These are phyloP conservation scores for Uromyces viciae-fabae DNA, from an alignment of 1,284 basidiomycete genomes.

Conservation along the genomic window DNA sequence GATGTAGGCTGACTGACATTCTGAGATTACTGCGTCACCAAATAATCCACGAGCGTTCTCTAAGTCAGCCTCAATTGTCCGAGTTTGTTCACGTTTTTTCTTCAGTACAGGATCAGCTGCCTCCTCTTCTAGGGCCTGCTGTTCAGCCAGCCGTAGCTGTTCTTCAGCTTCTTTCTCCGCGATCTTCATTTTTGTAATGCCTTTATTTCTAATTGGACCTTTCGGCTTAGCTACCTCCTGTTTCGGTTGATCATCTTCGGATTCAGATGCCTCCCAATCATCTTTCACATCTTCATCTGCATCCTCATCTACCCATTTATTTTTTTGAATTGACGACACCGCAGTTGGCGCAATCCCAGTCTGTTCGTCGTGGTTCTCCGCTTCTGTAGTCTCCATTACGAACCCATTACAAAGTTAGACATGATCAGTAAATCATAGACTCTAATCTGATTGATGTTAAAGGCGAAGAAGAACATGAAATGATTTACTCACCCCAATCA, in stretches of 20 bases:
- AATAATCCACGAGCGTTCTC: slow-evolving; percentile 43
- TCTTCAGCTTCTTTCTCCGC: slow-evolving; percentile 43
- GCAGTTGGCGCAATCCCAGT: background rate
- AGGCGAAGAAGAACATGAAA: background rate
- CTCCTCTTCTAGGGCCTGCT: slow-evolving; percentile 13
- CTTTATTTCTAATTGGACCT: slow-evolving; percentile 35
- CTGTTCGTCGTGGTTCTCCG: slow-evolving; percentile 25
- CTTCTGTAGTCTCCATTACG: slow-evolving; percentile 6
- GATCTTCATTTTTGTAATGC: slow-evolving; percentile 40
- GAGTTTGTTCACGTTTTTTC: slow-evolving; percentile 25
- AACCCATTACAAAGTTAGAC: background rate
- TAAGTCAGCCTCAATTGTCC: slow-evolving; percentile 32
- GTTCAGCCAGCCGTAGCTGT: slow-evolving; percentile 26
- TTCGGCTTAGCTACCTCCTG: slow-evolving; percentile 26
- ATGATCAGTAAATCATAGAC: background rate
- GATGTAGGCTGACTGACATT: background rate
- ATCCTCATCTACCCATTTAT: slow-evolving; percentile 42
- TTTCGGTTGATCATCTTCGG: background rate
- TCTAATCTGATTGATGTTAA: background rate
- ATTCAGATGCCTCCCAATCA: slow-evolving; percentile 43
- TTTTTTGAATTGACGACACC: slow-evolving; percentile 23
- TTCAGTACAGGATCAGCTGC: slow-evolving; percentile 24
- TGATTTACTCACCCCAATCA: slow-evolving; percentile 14
- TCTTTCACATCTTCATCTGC: slow-evolving; percentile 44
- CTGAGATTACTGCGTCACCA: slow-evolving; percentile 38